These are phyloP conservation scores for Graphilbum fragrans DNA, from an alignment of 2,329 filamentous ascomycete genomes.

Conservation along the genomic window DNA sequence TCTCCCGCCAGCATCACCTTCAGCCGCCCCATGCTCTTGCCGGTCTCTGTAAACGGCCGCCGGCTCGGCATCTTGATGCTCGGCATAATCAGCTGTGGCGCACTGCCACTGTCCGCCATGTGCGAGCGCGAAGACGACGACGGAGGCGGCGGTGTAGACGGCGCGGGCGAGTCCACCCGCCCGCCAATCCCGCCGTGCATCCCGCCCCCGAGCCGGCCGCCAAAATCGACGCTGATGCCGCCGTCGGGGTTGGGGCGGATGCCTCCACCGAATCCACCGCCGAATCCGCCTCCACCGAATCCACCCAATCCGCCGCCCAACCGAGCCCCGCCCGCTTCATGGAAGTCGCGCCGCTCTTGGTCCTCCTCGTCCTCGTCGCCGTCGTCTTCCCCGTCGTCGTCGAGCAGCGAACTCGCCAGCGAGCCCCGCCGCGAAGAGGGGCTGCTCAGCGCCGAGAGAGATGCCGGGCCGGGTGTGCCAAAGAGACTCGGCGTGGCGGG, in stretches of 20 bases:
- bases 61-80: conserved; percentile 84
- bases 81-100: conserved; percentile 91
- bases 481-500: conserved; percentile 30
- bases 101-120: conserved; percentile 35
- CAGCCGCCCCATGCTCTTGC: conserved; percentile 71
- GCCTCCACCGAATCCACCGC: neutral
- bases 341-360: conserved; percentile 17
- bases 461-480: conserved; percentile 23
- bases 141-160: neutral
- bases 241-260: neutral
- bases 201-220: neutral
- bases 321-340: neutral
- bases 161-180: neutral
- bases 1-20: conserved; percentile 82
- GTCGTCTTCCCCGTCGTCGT: conserved; percentile 33
- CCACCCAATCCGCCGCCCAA: neutral
- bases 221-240: neutral
- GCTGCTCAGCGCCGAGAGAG: conserved; percentile 28
- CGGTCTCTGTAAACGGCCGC: conserved; percentile 78
- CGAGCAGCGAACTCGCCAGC: conserved; percentile 32
- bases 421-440: conserved; percentile 38
- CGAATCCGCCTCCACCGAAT: neutral
- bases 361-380: conserved; percentile 23
- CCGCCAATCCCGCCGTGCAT: neutral
- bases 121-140: neutral